Evolutionary conservation across 163 green algal species (phyloP).

Genomic region (Chlamydomonas reinhardtii): DNA sequence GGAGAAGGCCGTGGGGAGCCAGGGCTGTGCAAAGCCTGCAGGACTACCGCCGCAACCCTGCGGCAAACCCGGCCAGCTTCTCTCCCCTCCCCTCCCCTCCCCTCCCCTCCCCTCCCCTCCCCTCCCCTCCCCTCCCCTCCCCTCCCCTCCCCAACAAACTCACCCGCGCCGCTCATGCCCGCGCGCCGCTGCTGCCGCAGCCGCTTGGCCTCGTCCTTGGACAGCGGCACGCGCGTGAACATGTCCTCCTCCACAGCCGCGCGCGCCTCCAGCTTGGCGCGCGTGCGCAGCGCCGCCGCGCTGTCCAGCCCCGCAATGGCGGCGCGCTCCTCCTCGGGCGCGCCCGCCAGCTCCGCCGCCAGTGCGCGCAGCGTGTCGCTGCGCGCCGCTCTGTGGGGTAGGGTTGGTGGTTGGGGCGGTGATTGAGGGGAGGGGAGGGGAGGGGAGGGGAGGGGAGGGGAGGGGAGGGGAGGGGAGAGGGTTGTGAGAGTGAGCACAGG

Average conservation of each 20-base stretch:
- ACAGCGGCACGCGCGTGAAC: conserved; percentile 90
- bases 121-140: neutral
- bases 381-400: conserved; percentile 30
- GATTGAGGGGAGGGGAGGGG: too few species aligned
- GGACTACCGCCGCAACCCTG: too few species aligned
- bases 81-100: too few species aligned
- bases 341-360: conserved; percentile 85
- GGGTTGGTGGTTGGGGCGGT: too few species aligned
- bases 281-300: conserved; percentile 67
- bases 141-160: too few species aligned
- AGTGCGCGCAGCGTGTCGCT: conserved; percentile 76
- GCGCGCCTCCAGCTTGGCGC: conserved; percentile 79
- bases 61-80: too few species aligned
- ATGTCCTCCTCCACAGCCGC: conserved; percentile 88
- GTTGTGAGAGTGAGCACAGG: too few species aligned
- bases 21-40: too few species aligned
- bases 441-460: too few species aligned
- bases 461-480: too few species aligned
- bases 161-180: conserved; percentile 48
- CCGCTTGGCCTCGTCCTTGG: conserved; percentile 87
- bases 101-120: too few species aligned
- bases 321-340: conserved; percentile 84
- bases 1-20: too few species aligned
- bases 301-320: conserved; percentile 51
- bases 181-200: conserved; percentile 73